Conservation (phyloP, 202 grass and related monocot species). For the Brachypodium distachyon region DNA sequence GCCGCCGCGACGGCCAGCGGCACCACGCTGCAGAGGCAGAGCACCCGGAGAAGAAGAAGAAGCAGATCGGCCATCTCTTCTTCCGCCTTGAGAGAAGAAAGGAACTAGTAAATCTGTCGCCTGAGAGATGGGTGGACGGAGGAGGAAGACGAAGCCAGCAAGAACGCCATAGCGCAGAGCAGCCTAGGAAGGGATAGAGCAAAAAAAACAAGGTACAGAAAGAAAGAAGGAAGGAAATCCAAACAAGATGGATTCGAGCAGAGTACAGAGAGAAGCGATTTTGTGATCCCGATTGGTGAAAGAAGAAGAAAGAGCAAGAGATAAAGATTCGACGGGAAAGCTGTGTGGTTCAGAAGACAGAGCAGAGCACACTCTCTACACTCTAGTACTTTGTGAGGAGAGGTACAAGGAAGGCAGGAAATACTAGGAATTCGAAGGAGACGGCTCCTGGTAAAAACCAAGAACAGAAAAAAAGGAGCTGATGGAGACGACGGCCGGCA, state of each 20-base stretch:
- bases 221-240: not conserved
- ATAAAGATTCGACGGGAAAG: not conserved
- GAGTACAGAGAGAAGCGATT: not conserved
- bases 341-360: no score
- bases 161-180: not conserved
- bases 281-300: not conserved
- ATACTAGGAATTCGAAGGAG: no score
- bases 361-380: no score
- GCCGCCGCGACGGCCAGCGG: not conserved
- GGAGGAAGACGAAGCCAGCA: not conserved
- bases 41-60: conserved; percentile 2
- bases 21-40: conserved; percentile 2
- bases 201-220: not conserved
- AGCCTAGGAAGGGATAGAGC: no score
- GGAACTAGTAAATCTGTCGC: not conserved
- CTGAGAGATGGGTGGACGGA: not conserved
- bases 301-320: not conserved
- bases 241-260: not conserved
- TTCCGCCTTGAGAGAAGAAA: not conserved
- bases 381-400: no score
- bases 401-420: no score
- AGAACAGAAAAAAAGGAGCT: no score
- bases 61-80: not conserved
- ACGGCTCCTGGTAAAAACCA: no score
- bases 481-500: no score